phyloP scores from a whole-genome alignment of 2,329 filamentous ascomycete species.

The Monilinia fructigena region DNA sequence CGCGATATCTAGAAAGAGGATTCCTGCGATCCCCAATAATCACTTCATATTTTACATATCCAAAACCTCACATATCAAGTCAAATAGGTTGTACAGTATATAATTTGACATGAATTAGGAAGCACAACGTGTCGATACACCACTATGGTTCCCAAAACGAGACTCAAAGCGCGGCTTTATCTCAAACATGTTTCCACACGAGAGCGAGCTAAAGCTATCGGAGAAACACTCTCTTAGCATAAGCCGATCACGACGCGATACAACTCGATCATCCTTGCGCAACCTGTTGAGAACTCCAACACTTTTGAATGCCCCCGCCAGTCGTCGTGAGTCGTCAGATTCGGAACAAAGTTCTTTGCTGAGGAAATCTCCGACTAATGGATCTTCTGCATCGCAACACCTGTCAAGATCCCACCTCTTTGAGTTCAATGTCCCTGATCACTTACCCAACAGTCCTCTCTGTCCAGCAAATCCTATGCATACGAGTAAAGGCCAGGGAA shows the following conservation, averaged over 20 bases:
- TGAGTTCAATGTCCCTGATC: constrained; percentile 46
- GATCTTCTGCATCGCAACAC: neutral
- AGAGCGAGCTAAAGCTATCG: neutral
- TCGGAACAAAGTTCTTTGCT: neutral
- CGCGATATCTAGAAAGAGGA: no score
- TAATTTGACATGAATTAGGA: constrained; percentile 29
- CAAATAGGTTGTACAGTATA: neutral
- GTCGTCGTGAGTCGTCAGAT: constrained; percentile 4
- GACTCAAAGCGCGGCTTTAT: constrained; percentile 33
- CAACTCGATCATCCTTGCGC: constrained; percentile 1
- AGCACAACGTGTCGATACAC: constrained; percentile 39
- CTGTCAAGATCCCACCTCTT: constrained; percentile 28
- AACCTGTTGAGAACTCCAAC: constrained; percentile 7
- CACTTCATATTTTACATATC: neutral
- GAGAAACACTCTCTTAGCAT: neutral
- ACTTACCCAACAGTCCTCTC: constrained; percentile 45
- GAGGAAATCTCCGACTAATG: neutral
- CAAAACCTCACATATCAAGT: neutral
- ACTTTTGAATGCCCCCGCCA: neutral
- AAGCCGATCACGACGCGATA: neutral
- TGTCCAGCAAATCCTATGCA: constrained; percentile 46
- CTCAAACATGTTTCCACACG: constrained; percentile 19
- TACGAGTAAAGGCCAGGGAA: constrained; percentile 40
- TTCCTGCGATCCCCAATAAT: neutral
- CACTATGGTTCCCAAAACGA: constrained; percentile 31